Evolutionary conservation across 305 asterid species (phyloP).

Genomic region (Fraxinus greggii): DNA sequence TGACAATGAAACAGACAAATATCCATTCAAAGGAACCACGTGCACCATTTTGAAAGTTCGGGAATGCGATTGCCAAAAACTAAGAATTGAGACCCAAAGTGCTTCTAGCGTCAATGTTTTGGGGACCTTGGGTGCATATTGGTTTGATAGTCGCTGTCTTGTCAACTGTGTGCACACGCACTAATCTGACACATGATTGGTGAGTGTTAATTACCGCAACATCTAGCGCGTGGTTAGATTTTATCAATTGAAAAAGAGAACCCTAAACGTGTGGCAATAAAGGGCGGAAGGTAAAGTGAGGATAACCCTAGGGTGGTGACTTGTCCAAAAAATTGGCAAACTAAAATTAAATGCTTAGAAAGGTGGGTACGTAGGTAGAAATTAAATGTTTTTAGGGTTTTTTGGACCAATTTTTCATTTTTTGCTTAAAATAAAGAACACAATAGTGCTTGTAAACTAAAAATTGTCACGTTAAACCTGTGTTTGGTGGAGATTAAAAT

Average conservation of each 20-base stretch:
- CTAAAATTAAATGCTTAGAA: neutral
- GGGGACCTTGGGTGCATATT: neutral
- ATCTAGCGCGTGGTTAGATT: neutral
- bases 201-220: neutral
- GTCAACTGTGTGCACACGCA: slow-evolving; percentile 1
- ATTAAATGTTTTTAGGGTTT: neutral
- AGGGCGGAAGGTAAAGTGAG: neutral
- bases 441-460: neutral
- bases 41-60: neutral
- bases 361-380: neutral
- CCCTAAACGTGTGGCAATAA: slow-evolving; percentile 7
- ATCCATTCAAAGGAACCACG: neutral
- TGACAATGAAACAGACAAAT: neutral
- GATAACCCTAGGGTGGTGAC: neutral
- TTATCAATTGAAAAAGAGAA: neutral
- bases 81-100: neutral
- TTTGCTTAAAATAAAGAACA: neutral
- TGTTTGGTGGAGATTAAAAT: neutral
- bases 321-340: neutral
- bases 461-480: neutral
- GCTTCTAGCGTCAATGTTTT: neutral
- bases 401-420: neutral
- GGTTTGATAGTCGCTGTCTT: neutral
- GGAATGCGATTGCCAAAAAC: neutral
- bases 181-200: neutral